Percentiles rank a stretch among this genome's conserved stretches.
Evolutionary conservation across 106 monocot species (phyloP).

Genomic region (Dendrobium officinale): DNA sequence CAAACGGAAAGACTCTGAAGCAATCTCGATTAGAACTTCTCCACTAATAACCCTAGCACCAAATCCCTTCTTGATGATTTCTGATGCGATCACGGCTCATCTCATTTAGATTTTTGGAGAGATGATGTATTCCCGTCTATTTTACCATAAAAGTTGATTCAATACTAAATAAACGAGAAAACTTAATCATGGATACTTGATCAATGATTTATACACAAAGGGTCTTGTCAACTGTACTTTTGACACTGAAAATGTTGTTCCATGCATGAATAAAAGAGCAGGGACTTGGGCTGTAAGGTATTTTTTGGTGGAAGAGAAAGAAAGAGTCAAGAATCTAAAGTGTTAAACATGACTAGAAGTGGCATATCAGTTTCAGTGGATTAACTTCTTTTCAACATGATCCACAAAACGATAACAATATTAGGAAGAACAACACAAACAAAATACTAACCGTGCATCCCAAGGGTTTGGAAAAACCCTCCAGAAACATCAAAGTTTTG

Average conservation of each 20-base stretch:
- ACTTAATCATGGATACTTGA: too few relatives aligned
- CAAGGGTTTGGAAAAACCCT: constrained; percentile 82
- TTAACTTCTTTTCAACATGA: not conserved
- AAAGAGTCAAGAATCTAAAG: not conserved
- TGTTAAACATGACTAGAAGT: not conserved
- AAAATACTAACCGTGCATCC: constrained; percentile 78
- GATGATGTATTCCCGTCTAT: not conserved
- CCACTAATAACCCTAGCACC: not conserved
- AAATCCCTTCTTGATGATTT: not conserved
- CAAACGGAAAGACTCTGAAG: too few relatives aligned
- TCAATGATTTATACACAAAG: not conserved
- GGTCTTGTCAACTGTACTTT: not conserved
- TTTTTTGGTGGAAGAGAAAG: not conserved
- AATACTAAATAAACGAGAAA: not conserved
- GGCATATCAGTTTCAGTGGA: not conserved
- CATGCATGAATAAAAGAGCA: not conserved
- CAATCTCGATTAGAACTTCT: too few relatives aligned
- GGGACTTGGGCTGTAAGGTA: not conserved
- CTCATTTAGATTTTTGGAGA: not conserved
- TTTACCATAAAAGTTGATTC: not conserved
- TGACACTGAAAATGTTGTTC: not conserved
- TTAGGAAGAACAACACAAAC: not conserved
- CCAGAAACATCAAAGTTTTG: constrained; percentile 93
- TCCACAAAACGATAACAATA: not conserved
- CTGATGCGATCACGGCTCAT: not conserved